phyloP scores from a whole-genome alignment of 2,329 filamentous ascomycete genomes.

The Cladosporium sp. region DNA sequence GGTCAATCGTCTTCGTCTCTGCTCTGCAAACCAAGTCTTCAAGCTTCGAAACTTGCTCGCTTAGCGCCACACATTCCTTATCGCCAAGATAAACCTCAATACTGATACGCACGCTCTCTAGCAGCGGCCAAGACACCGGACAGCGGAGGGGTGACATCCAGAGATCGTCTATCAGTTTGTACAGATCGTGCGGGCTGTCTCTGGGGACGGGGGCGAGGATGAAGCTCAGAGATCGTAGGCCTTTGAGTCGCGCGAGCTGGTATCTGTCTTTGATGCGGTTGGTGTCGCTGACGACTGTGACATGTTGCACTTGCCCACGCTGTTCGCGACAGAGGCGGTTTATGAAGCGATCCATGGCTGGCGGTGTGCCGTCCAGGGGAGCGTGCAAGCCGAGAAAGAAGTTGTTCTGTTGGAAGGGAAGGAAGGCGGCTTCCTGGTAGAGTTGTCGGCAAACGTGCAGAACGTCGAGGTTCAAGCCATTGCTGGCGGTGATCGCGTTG shows the following conservation, averaged over 20 bases:
- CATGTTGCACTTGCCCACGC: neutral
- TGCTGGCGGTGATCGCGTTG: neutral
- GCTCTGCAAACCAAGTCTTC: too few species aligned
- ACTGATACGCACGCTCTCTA: neutral
- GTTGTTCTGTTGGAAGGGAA: slow-evolving; percentile 13
- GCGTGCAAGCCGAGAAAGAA: slow-evolving; percentile 4
- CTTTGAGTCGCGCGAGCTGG: neutral
- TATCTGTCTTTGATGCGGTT: neutral
- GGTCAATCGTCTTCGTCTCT: too few species aligned
- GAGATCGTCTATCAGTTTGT: neutral
- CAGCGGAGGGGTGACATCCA: neutral
- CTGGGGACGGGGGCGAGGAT: neutral
- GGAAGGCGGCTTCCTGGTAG: slow-evolving; percentile 13
- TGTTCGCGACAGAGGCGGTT: neutral
- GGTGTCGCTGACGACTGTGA: neutral
- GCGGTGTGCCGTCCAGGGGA: neutral
- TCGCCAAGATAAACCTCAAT: neutral
- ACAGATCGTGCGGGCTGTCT: neutral
- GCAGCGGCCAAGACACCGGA: neutral
- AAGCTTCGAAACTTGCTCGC: too few species aligned
- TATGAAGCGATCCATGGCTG: neutral
- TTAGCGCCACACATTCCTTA: too few species aligned
- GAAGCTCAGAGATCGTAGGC: neutral
- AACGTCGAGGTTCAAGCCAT: neutral
- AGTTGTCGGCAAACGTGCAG: slow-evolving; percentile 11